Base-by-base conservation (phyloP, 768 basidiomycete genomes). In the Boletus barrowsii region DNA sequence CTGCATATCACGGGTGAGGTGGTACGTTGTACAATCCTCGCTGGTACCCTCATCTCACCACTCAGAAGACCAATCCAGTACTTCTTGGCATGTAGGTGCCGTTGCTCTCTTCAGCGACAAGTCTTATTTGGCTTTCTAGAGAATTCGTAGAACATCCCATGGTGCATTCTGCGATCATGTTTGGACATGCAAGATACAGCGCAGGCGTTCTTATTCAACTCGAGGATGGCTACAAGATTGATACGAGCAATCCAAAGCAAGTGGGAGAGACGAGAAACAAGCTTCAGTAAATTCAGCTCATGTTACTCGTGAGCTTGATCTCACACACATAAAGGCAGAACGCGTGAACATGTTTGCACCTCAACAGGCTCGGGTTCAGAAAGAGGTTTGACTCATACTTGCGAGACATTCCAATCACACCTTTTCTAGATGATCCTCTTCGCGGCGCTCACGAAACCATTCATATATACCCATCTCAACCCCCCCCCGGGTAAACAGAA, bases 341-440 rank as follows among this genome's bases (percentile, higher is more conserved):
- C 62, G 62, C 14, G 53, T 61, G 62, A 63, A 63, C 33, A 42
- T 53, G 42, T 64, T 61, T 6, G 62, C 62, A 18, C 62, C 62
- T 8, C 59, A 61, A 30, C 59, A 64, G 4, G 53, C 62, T 29
- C 62, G 62, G 18, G 46, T 63, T 1, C 62, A 61, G 29, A 64
- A 64, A 24, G 62, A 63, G 62, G 62, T 64, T 40, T 18, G 55
- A 15, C 7, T 4, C 18, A 13, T 36, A 5, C 22, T 8, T 18
- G 1, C 24, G 30, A 51, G 0, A 10, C 13, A 15, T 47, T 44
- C 30, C 13, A 11, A 60, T 30, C 10, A 11, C 5, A 26, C 13
- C 30, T 36, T 3, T 5, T 9, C 5, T 13, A 63, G 62, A 63
- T 64, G 62, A 54, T 61, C 24, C 47, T 63, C 24, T 54, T 63